Conservation (phyloP, 257 asterid genomes). For the Nicotiana benthamiana region DNA sequence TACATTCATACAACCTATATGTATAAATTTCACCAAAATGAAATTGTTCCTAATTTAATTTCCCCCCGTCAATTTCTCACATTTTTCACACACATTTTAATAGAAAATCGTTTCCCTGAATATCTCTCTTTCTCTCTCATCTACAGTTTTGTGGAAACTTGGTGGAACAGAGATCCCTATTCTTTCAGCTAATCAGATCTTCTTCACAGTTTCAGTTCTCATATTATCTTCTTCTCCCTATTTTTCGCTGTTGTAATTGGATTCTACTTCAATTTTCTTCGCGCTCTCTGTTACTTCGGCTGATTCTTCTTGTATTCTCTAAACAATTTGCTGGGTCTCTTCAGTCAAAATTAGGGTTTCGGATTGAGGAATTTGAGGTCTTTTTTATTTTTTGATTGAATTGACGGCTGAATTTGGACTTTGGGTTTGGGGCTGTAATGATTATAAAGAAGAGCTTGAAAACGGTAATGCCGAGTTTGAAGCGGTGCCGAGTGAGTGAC, state of each 20-base stretch:
- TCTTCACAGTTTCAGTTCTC: not conserved
- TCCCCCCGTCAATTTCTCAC: conserved; percentile 11
- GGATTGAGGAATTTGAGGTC: conserved; percentile 5
- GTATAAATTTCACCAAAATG: conserved; percentile 10
- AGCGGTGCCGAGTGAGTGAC: conserved; percentile 63
- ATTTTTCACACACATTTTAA: not conserved
- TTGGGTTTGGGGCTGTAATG: conserved; percentile 33
- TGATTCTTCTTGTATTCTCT: not conserved
- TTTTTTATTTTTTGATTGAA: conserved; percentile 28
- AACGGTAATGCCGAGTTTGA: conserved; percentile 92
- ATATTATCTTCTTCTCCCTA: not conserved
- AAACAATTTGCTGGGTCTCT: not conserved
- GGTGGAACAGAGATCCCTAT: conserved; percentile 73
- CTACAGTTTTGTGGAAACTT: conserved; percentile 25
- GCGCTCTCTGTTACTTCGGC: not conserved
- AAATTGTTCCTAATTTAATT: not conserved
- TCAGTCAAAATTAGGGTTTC: conserved; percentile 20
- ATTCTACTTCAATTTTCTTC: not conserved
- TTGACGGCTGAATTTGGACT: conserved; percentile 11
- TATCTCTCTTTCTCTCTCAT: conserved; percentile 42
- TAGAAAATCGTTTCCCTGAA: conserved; percentile 13
- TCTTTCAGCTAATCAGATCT: conserved; percentile 20
- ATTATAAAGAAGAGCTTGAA: conserved; percentile 84
- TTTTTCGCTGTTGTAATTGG: not conserved
- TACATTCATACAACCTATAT: conserved; percentile 32